A percentile compares a stretch with the other conserved stretches of the same genome.
Conservation (phyloP, 306 rosid species). For the Glycine latifolia region DNA sequence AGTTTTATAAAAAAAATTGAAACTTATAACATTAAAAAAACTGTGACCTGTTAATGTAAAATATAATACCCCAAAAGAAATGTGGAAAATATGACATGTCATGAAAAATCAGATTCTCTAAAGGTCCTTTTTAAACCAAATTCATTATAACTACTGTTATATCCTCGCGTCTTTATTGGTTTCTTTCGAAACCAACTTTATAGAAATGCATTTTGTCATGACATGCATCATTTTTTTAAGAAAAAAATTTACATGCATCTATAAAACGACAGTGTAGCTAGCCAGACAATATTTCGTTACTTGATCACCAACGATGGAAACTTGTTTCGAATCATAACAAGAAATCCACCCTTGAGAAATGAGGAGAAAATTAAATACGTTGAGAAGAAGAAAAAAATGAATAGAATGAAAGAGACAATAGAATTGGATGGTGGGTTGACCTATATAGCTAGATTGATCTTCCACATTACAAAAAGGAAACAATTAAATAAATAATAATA, state of each 20-base stretch:
- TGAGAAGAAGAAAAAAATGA: not conserved
- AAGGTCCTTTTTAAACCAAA: not conserved
- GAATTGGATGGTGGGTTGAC: constrained; percentile 63
- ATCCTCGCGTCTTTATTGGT: not conserved
- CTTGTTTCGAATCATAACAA: constrained; percentile 10
- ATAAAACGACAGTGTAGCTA: not conserved
- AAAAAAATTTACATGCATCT: not conserved
- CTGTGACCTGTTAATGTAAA: not conserved
- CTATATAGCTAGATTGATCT: constrained; percentile 36
- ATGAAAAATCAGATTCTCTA: not conserved
- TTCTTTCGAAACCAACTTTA: not conserved
- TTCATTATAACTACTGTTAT: not conserved
- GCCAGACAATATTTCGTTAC: not conserved
- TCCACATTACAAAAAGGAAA: not conserved
- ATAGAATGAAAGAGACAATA: constrained; percentile 49
- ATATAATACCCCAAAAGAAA: not conserved
- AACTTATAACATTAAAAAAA: not conserved
- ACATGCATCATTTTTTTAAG: not conserved
- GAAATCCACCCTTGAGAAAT: constrained; percentile 17
- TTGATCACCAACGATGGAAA: constrained; percentile 36
- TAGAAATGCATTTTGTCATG: not conserved
- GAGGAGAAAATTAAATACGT: not conserved
- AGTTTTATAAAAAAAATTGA: too few relatives aligned
- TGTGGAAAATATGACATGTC: not conserved
- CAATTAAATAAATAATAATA: not conserved